Conservation (phyloP, 2,329 filamentous ascomycete genomes). For the Neopestalotiopsis sp. region DNA sequence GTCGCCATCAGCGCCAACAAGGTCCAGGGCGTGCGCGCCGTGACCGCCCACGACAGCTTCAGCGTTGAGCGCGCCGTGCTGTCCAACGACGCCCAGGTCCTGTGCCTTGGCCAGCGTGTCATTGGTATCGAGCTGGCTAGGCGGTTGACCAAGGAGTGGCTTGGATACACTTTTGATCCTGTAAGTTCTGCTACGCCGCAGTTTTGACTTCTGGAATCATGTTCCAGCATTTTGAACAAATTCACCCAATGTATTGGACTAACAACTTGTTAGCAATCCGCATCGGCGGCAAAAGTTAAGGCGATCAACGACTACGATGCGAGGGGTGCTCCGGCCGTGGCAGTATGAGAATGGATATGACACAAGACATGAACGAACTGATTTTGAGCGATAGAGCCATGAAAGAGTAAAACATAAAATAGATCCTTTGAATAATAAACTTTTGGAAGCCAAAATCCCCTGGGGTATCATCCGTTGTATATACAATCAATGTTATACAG, state of each 20-base stretch:
- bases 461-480: conserved; percentile 13
- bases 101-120: conserved; percentile 86
- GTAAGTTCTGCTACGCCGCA: conserved; percentile 42
- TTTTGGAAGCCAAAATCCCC: neutral
- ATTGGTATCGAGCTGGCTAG: conserved; percentile 82
- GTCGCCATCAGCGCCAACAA: conserved; percentile 92
- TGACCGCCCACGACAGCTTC: conserved; percentile 88
- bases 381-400: neutral
- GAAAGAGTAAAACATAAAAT: neutral
- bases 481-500: neutral
- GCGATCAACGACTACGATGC: conserved; percentile 22
- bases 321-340: neutral
- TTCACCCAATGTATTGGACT: neutral
- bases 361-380: neutral
- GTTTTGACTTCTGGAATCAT: neutral
- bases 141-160: conserved; percentile 79
- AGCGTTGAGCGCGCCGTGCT: conserved; percentile 80
- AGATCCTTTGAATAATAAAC: neutral
- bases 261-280: conserved; percentile 11
- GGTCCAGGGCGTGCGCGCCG: conserved; percentile 81
- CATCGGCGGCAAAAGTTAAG: conserved; percentile 21
- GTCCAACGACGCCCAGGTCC: conserved; percentile 85
- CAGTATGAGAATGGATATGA: neutral
- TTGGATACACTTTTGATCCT: conserved; percentile 81
- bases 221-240: neutral